These are phyloP conservation scores for Ustilaginoidea virens DNA, from an alignment of 2,329 filamentous ascomycete species.

Conservation along the genomic window DNA sequence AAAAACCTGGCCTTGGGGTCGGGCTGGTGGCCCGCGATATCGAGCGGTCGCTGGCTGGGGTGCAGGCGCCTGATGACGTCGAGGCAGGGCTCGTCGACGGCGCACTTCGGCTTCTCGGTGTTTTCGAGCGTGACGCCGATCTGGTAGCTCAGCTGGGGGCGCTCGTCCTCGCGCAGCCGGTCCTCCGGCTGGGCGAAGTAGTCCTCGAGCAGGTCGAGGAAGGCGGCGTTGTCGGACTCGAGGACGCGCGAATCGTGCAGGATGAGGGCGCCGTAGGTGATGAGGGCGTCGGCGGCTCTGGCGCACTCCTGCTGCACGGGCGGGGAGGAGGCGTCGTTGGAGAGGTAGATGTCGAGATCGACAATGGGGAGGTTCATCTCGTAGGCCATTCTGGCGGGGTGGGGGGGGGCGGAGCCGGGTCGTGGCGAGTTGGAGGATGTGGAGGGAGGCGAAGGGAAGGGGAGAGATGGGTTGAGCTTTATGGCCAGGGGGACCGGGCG, in stretches of 20 bases:
- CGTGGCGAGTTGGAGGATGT: not conserved
- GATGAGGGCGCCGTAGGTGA: constrained; percentile 43
- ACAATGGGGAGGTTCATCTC: constrained; percentile 43
- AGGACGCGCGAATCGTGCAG: constrained; percentile 44
- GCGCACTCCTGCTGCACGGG: constrained; percentile 34
- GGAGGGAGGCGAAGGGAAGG: not conserved
- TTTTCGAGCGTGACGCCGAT: constrained; percentile 47
- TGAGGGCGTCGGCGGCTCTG: constrained; percentile 38
- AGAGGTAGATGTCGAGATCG: constrained; percentile 42
- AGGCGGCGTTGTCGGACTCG: constrained; percentile 36
- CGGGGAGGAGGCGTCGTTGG: constrained; percentile 23
- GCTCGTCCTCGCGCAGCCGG: constrained; percentile 32
- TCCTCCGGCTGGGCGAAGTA: constrained; percentile 43
- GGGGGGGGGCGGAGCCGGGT: not conserved
- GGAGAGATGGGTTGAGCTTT: no score
- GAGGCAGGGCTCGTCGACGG: constrained; percentile 44
- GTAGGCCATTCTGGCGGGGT: constrained; percentile 4
- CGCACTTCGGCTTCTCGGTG: constrained; percentile 48
- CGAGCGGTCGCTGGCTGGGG: constrained; percentile 39
- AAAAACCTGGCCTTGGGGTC: constrained; percentile 50
- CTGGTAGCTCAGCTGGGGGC: constrained; percentile 43
- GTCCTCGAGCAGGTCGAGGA: constrained; percentile 48
- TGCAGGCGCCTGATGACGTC: constrained; percentile 38
- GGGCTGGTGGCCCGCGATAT: constrained; percentile 38
- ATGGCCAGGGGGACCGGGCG: constrained; percentile 2